Evolutionary conservation across 179 eudicot species (phyloP).

Genomic region (Gypsophila paniculata): DNA sequence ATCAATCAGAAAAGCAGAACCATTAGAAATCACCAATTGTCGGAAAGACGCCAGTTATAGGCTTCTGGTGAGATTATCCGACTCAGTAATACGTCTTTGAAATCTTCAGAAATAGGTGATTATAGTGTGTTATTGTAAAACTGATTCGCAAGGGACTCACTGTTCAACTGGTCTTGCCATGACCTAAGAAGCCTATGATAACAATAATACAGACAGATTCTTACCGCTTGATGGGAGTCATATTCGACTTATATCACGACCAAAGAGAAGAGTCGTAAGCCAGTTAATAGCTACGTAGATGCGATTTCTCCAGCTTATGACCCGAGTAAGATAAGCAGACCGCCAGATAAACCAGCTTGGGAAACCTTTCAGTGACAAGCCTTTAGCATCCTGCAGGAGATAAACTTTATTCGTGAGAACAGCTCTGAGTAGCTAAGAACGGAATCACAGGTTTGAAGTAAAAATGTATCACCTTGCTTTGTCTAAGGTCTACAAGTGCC

Average conservation of each 20-base stretch:
- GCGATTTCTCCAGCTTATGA: conserved; percentile 95
- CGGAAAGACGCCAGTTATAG: too few relatives aligned
- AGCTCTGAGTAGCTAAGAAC: background rate
- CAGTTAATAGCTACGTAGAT: conserved; percentile 89
- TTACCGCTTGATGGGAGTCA: conserved; percentile 23
- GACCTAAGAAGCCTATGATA: too few relatives aligned
- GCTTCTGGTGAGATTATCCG: background rate
- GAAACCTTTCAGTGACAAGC: conserved; percentile 78
- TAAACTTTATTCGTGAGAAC: background rate
- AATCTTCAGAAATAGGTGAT: background rate
- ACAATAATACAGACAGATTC: background rate
- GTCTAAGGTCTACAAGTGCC: conserved; percentile 94
- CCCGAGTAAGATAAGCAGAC: conserved; percentile 93
- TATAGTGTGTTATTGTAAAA: background rate
- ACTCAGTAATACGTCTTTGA: background rate
- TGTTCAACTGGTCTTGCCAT: background rate
- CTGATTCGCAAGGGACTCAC: background rate
- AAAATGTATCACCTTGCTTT: conserved; percentile 66
- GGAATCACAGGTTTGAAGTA: background rate
- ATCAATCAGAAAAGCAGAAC: background rate
- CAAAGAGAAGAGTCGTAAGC: conserved; percentile 78
- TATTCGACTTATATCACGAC: conserved; percentile 90
- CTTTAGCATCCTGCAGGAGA: conserved; percentile 60
- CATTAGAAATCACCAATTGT: background rate
- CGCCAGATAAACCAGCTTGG: conserved; percentile 92